Conservation (phyloP, 2,329 filamentous ascomycete genomes). For the Corinectria fuckeliana region DNA sequence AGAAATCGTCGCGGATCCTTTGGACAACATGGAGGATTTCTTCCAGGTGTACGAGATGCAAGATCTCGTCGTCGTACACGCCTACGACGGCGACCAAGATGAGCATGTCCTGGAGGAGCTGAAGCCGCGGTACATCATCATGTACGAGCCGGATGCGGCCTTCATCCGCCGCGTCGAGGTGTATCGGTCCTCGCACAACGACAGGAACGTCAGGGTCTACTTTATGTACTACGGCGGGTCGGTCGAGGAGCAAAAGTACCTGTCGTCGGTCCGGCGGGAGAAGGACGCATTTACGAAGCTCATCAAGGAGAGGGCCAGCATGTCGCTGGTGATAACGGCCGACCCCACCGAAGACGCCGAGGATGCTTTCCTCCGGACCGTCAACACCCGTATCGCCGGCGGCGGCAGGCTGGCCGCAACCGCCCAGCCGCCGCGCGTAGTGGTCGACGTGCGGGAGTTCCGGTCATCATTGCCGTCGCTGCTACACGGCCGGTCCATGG, state of each 20-base stretch:
- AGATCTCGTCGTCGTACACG: constrained; percentile 86
- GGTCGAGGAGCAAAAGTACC: constrained; percentile 93
- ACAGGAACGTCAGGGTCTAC: constrained; percentile 88
- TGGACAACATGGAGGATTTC: constrained; percentile 91
- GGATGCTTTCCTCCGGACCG: constrained; percentile 89
- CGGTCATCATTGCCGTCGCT: constrained; percentile 90
- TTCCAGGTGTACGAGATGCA: constrained; percentile 92
- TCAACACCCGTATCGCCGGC: constrained; percentile 96
- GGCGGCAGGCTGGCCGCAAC: constrained; percentile 86
- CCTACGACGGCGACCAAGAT: constrained; percentile 94
- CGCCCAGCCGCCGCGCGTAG: constrained; percentile 84
- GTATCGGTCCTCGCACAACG: constrained; percentile 91
- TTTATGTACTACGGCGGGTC: constrained; percentile 96
- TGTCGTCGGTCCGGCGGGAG: constrained; percentile 87
- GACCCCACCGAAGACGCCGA: constrained; percentile 81
- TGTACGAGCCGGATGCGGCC: constrained; percentile 96
- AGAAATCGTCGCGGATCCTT: constrained; percentile 75
- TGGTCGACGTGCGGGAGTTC: constrained; percentile 96
- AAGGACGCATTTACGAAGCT: constrained; percentile 96
- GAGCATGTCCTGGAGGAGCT: constrained; percentile 96
- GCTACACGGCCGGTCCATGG: constrained; percentile 85
- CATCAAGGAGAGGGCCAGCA: constrained; percentile 91
- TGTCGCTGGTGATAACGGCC: constrained; percentile 85
- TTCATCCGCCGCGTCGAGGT: constrained; percentile 96
- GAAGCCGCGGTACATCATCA: constrained; percentile 92